A percentile compares a stretch with the other conserved stretches of the same genome.
Evolutionary conservation across 306 rosid species (phyloP).

Genomic region (Castanea sativa): DNA sequence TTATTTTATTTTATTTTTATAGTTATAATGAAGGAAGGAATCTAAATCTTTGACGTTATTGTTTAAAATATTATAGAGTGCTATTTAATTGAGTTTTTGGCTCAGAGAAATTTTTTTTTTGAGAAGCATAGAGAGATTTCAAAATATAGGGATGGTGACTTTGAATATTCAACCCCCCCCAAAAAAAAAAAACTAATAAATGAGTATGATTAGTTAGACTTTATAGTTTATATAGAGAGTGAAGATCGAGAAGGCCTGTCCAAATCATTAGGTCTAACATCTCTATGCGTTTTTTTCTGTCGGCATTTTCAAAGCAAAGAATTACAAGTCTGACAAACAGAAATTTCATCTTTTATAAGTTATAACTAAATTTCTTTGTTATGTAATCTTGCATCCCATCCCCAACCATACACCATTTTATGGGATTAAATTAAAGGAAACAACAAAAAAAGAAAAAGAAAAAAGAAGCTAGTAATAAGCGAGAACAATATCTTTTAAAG

Average conservation of each 20-base stretch:
- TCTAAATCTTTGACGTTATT: no score
- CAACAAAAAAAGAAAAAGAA: not conserved
- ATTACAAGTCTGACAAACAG: not conserved
- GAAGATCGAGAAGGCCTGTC: not conserved
- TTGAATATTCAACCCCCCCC: not conserved
- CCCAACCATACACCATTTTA: conserved; percentile 19
- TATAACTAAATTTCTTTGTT: not conserved
- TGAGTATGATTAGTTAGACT: not conserved
- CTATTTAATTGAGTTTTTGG: no score
- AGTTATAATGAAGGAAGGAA: no score
- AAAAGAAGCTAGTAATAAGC: conserved; percentile 9
- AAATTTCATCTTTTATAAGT: conserved; percentile 7
- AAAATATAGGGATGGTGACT: not conserved
- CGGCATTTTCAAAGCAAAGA: not conserved
- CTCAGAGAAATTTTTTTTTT: not conserved
- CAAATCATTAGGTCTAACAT: not conserved
- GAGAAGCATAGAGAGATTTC: not conserved
- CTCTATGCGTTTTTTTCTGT: not conserved
- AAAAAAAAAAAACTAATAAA: not conserved
- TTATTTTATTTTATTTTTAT: no score
- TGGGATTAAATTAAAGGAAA: conserved; percentile 2
- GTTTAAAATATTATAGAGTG: no score
- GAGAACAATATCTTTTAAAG: conserved; percentile 3
- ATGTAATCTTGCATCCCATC: conserved; percentile 25
- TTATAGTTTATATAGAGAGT: not conserved